These are phyloP conservation scores for Exophiala mesophila DNA, from an alignment of 2,329 filamentous ascomycete genomes.

Conservation along the genomic window DNA sequence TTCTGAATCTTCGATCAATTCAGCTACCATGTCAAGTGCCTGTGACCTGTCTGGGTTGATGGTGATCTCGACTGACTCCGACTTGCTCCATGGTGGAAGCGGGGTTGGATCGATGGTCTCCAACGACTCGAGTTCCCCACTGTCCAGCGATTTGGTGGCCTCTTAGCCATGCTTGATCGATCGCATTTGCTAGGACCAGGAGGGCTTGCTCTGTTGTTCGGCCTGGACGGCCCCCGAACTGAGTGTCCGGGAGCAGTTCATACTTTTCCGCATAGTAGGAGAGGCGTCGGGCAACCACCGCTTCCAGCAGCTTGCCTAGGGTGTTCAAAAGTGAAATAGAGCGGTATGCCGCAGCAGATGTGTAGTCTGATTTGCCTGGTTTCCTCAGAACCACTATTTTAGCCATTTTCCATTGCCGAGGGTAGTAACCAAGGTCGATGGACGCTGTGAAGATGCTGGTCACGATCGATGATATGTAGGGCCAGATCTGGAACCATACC, in stretches of 20 bases:
- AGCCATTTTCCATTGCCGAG: conserved; percentile 17
- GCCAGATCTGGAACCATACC: conserved; percentile 20
- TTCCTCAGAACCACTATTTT: conserved; percentile 22
- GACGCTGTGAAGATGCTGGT: conserved; percentile 17
- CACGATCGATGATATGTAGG: conserved; percentile 6
- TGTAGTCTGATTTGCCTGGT: conserved; percentile 28
- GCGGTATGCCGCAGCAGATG: conserved; percentile 24
- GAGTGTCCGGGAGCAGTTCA: conserved; percentile 23
- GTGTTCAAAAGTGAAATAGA: conserved; percentile 28
- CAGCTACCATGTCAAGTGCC: conserved; percentile 17
- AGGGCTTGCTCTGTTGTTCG: conserved; percentile 26
- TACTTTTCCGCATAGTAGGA: conserved; percentile 22
- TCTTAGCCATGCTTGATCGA: conserved; percentile 19
- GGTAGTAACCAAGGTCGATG: conserved; percentile 23
- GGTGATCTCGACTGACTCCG: conserved; percentile 26
- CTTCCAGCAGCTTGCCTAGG: conserved; percentile 22
- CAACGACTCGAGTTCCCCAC: conserved; percentile 19
- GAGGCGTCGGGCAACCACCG: conserved; percentile 22
- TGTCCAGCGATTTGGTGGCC: conserved; percentile 6
- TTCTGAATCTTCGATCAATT: conserved; percentile 5
- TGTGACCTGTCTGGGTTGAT: conserved; percentile 25
- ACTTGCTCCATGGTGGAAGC: conserved; percentile 22
- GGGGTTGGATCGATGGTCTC: conserved; percentile 27
- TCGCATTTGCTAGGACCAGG: conserved; percentile 21
- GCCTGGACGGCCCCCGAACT: conserved; percentile 26